Evolutionary conservation across 2,329 filamentous ascomycete genomes (phyloP).

Genomic region (Aureobasidium leucospermi): DNA sequence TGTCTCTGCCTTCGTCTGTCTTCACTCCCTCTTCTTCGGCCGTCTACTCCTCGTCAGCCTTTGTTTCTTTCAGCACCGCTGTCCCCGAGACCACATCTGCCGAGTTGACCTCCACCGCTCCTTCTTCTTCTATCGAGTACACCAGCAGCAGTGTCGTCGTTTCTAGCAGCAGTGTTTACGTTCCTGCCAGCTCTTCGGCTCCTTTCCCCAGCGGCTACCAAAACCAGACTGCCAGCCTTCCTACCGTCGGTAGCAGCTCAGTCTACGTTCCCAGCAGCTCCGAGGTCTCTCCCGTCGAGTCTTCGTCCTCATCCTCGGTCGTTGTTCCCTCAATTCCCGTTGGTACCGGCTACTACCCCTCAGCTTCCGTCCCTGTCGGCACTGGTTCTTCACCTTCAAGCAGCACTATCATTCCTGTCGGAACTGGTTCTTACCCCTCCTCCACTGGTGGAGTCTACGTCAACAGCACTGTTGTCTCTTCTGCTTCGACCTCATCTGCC

Average conservation of each 20-base stretch:
- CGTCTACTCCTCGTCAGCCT: constrained; percentile 6
- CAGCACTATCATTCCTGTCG: not conserved
- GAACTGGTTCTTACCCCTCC: constrained; percentile 9
- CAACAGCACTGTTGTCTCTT: constrained; percentile 6
- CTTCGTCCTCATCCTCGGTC: not conserved
- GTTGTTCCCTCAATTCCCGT: not conserved
- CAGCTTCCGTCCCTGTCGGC: not conserved
- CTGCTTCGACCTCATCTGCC: not conserved
- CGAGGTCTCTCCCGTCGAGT: not conserved
- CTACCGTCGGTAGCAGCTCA: constrained; percentile 5
- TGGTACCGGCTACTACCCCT: constrained; percentile 4
- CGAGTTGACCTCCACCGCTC: constrained; percentile 11
- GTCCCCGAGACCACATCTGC: constrained; percentile 21
- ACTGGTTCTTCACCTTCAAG: constrained; percentile 3
- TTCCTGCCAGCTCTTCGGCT: constrained; percentile 16
- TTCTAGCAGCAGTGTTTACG: constrained; percentile 16
- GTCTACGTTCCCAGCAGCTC: not conserved
- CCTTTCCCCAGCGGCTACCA: constrained; percentile 2
- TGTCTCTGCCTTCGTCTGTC: not conserved
- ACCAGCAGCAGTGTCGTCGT: not conserved
- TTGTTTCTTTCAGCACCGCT: constrained; percentile 20
- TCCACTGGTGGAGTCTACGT: not conserved
- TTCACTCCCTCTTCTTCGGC: not conserved
- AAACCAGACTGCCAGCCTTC: constrained; percentile 15
- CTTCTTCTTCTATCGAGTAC: not conserved